These are phyloP conservation scores for Sicyos baderoa DNA, from an alignment of 306 rosid genomes.

Conservation along the genomic window DNA sequence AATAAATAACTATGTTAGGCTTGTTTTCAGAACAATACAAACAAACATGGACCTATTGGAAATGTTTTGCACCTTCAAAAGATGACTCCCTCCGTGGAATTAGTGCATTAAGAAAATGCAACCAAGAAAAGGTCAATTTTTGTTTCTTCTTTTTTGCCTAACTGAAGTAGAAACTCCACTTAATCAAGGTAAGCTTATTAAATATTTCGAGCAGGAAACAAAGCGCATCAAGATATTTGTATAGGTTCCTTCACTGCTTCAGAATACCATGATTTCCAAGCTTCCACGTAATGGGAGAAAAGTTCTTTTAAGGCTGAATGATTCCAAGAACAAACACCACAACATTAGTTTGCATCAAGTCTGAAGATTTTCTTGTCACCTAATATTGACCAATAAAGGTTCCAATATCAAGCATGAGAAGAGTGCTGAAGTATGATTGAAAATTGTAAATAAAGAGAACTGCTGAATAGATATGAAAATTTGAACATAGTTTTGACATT, in stretches of 20 bases:
- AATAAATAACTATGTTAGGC: slow-evolving; percentile 17
- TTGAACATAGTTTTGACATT: background rate
- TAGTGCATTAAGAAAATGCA: slow-evolving; percentile 15
- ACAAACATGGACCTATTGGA: slow-evolving; percentile 5
- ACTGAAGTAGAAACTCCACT: slow-evolving; percentile 9
- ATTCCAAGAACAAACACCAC: slow-evolving; percentile 21
- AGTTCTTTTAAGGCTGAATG: slow-evolving; percentile 32
- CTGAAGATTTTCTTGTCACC: slow-evolving; percentile 5
- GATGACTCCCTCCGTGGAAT: background rate
- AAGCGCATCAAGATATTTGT: slow-evolving; percentile 18
- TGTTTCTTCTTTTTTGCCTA: background rate
- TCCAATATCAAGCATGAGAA: slow-evolving; percentile 15
- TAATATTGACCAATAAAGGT: slow-evolving; percentile 1
- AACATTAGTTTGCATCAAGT: slow-evolving; percentile 13
- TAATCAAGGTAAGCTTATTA: slow-evolving; percentile 11
- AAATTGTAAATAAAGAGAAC: background rate
- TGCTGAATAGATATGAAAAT: background rate
- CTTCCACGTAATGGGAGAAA: slow-evolving; percentile 47
- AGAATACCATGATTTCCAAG: slow-evolving; percentile 40
- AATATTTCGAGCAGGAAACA: background rate
- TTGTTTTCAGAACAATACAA: slow-evolving; percentile 16
- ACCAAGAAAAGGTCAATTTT: slow-evolving; percentile 3
- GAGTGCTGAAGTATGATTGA: background rate
- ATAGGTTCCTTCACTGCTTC: slow-evolving; percentile 24
- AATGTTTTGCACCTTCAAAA: background rate